Conservation (phyloP, 495 filamentous ascomycete species). For the Tuber microsphaerosporum region DNA sequence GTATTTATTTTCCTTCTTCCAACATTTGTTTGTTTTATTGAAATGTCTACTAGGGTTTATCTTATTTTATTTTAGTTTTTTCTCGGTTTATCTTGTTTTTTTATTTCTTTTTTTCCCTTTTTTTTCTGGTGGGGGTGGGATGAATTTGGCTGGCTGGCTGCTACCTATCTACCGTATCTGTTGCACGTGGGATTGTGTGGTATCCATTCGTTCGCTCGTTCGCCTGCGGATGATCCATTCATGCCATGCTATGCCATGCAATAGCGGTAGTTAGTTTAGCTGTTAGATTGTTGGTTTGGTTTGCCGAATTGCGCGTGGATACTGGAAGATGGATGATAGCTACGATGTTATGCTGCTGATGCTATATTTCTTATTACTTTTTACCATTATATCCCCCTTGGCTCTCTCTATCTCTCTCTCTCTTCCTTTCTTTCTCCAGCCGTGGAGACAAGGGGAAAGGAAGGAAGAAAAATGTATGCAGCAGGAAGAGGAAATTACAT, state of each 20-base stretch:
- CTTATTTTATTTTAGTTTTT: too few species aligned
- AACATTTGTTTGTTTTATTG: background rate
- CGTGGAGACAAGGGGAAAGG: too few species aligned
- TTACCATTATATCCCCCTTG: background rate
- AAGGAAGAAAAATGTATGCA: background rate
- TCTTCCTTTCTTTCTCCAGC: background rate
- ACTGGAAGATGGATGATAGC: background rate
- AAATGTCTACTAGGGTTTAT: background rate
- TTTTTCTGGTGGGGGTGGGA: background rate
- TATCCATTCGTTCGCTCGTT: background rate
- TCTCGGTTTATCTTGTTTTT: background rate
- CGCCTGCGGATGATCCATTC: background rate
- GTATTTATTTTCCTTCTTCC: background rate
- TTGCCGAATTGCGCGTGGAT: background rate
- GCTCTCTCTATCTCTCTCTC: background rate
- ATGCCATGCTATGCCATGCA: slow-evolving; percentile 2
- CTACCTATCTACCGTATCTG: background rate
- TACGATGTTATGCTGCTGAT: slow-evolving; percentile 3
- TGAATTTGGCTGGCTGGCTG: background rate
- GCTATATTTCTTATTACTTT: background rate
- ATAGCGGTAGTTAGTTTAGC: slow-evolving; percentile 1
- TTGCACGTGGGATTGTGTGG: slow-evolving; percentile 3
- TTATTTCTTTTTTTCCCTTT: background rate
- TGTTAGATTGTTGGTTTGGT: background rate
- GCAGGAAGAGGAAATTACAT: background rate